Base-by-base conservation (phyloP, 441 rosid species). In the Viola pubescens region DNA sequence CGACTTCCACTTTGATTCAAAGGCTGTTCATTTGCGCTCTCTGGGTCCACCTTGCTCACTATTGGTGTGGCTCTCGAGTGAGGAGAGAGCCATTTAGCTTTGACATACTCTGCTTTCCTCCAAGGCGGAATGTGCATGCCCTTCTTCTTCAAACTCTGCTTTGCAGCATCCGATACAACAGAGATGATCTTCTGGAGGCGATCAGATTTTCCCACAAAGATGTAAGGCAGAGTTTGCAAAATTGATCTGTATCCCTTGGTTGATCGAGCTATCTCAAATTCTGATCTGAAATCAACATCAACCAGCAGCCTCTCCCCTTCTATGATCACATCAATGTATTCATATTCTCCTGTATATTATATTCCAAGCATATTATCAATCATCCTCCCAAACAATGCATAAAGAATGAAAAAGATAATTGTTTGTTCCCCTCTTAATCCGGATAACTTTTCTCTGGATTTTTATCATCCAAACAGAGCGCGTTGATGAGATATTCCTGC, bases 81-180 rank as follows among this genome's bases (percentile, higher is more conserved):
- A 61, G 83, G 75, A 64, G 96, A 76, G 7, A 88, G 70, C 97
- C 97, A 90, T 58, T 88, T 87, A 7, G 94, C 82, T 62, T 74
- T 75, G 60, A 90, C 76, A 70, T 90, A 90, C 65, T 82, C 89
- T 2, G 73, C 77, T 73, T 85, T 88, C 63, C 98, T 82, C 98
- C 96, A 91, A 0, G 98, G 95, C 14, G 98, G 86, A 26, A 87
- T 52, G 63, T 75, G 88, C 86, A 91, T 88, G 8, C 89, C 97
- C 56, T 82, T 89, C 81, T 89, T 91, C 81, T 81, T 91, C 66
- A 89, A 48, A 70, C 91, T 81, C 75, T 77, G 85, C 55, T 73
- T 80, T 10, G 88, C 89, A 0, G 91, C 94, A 66, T 91, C 81
- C 3, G 87, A 85, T 56, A 80, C 69, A 4, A 87, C 54, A 10